Percentiles rank a stretch among this genome's conserved stretches.
Evolutionary conservation across 352 stramenopile genomes (phyloP).

Genomic region (Pythium rhizo-oryzae): DNA sequence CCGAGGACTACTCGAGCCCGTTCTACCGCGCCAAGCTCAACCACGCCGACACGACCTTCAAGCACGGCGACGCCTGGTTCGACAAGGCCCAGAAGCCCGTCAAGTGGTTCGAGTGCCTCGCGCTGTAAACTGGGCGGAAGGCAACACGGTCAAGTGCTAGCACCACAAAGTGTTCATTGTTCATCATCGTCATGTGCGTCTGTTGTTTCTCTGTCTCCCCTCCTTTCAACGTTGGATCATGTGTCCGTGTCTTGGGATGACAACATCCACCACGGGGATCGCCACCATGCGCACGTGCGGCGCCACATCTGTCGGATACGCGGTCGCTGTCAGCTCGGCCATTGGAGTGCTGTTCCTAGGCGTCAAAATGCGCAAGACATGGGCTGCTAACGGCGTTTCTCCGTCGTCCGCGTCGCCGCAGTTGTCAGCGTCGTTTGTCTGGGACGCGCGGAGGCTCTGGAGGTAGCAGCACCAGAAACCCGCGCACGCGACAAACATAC

Average conservation of each 20-base stretch:
- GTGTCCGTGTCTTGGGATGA: too few species aligned
- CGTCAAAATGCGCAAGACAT: background rate
- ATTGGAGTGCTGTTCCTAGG: background rate
- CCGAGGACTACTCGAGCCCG: constrained; percentile 34
- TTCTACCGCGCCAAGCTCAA: constrained; percentile 67
- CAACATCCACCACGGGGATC: constrained; percentile 4
- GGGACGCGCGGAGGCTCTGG: background rate
- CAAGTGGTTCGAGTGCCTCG: constrained; percentile 64
- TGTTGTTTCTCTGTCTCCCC: background rate
- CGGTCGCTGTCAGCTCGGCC: background rate
- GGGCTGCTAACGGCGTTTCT: too few species aligned
- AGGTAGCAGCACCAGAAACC: constrained; percentile 1
- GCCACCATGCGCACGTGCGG: background rate
- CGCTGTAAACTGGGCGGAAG: constrained; percentile 1
- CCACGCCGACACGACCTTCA: constrained; percentile 60
- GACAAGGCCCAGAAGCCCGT: constrained; percentile 52
- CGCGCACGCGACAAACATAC: background rate
- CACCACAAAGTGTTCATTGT: background rate
- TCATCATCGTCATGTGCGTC: background rate
- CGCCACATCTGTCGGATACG: background rate
- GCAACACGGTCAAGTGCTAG: too few species aligned
- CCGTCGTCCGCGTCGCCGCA: background rate
- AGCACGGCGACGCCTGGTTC: constrained; percentile 55
- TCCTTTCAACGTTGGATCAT: too few species aligned
- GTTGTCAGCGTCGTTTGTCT: background rate